phyloP scores from a whole-genome alignment of 495 filamentous ascomycete species.

The Pseudoneurospora amorphoporcata region DNA sequence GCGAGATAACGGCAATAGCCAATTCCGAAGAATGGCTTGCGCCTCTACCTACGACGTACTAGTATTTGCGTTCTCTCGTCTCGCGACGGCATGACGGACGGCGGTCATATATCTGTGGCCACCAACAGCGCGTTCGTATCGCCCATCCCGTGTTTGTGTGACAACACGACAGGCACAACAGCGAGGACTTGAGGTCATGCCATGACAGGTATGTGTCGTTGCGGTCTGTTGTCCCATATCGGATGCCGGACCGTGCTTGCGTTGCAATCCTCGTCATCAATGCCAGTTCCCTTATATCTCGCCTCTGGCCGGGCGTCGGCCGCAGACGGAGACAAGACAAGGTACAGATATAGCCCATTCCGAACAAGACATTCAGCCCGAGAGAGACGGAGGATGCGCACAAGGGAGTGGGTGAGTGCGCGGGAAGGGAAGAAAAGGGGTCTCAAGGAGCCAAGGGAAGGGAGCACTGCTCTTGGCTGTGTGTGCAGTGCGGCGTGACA shows the following conservation, averaged over 20 bases:
- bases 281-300: not conserved
- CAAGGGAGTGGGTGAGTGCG: not conserved
- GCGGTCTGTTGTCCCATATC: not conserved
- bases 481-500: not conserved
- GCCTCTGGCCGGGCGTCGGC: not conserved
- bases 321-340: not conserved
- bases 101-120: not conserved
- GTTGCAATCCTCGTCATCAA: not conserved
- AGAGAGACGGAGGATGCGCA: not conserved
- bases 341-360: not conserved
- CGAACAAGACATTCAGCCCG: not conserved
- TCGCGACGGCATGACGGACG: not conserved
- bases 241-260: not conserved
- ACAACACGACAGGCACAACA: not conserved
- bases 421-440: not conserved
- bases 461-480: not conserved
- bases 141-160: not conserved
- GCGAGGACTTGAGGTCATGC: not conserved
- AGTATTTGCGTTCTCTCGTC: not conserved
- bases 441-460: not conserved
- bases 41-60: not conserved
- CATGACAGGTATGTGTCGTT: not conserved
- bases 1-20: not conserved
- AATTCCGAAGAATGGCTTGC: not conserved
- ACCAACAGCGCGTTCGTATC: not conserved